Evolutionary conservation across 306 rosid genomes (phyloP), one percentile per base, ranked within the genome.

Genomic region (Cicer pinnatifidum): DNA sequence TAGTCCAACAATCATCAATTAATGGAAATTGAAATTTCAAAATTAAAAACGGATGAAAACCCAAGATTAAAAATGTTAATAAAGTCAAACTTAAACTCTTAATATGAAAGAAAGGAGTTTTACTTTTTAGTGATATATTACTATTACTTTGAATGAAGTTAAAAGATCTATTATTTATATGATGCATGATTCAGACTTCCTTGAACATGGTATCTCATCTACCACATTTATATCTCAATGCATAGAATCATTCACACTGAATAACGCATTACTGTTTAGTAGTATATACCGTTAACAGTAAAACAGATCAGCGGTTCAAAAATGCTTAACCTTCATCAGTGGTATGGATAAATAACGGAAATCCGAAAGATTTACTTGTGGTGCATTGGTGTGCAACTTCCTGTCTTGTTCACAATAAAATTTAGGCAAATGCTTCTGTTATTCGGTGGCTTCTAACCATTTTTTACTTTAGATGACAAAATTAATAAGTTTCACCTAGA

Each of bases 111-210:
- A n/a, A 40, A 50, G 16, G 8, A 39, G 28, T 20, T 17, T 28
- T 39, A 56, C 10, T 47, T 45, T 41, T 78, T 23, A 47, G 40
- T 48, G 9, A 72, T 48, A 23, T 23, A 23, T 23, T 23, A 23
- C 51, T 71, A 6, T 39, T 69, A 28, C 13, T 69, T 75, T 61
- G 78, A 56, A 53, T 35, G 44, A 50, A 81, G 66, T 46, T 64
- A 56, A 33, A 72, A 67, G 46, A 65, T 53, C 16, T 38, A 52
- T 45, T 7, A 81, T 46, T 37, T 71, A 39, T 38, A 23, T 23
- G 33, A 38, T 16, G 62, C 45, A 65, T 56, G 63, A 65, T 50
- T 57, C 56, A 15, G 46, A 79, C 48, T 66, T 72, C 28, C 56
- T 67, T 56, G 37, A 4, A 44, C 65, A 53, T 38, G 80, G 69